These are phyloP conservation scores for Austroboletus novae-zelandiae DNA, from an alignment of 1,284 basidiomycete genomes.

Conservation along the genomic window DNA sequence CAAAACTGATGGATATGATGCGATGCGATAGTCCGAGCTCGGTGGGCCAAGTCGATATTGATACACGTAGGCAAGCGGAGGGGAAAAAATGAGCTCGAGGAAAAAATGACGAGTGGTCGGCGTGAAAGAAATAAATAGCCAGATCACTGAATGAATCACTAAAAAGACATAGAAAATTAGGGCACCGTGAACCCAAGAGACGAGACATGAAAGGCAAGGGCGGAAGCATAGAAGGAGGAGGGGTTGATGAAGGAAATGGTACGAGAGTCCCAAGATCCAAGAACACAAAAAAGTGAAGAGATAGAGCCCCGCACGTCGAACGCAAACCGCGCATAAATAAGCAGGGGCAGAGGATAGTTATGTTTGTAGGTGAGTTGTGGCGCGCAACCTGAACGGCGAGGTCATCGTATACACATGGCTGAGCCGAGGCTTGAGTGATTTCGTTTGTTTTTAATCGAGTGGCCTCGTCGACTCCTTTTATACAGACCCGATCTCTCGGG, in stretches of 20 bases:
- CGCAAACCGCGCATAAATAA: slow-evolving; percentile 44
- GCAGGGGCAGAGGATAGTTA: slow-evolving; percentile 28
- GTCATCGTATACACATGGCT: slow-evolving; percentile 37
- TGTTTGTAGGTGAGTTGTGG: slow-evolving; percentile 17
- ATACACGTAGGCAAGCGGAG: slow-evolving; percentile 23
- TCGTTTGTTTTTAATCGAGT: slow-evolving; percentile 28
- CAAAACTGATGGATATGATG: slow-evolving; percentile 33
- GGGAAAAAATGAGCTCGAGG: background rate
- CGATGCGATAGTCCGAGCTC: slow-evolving; percentile 34
- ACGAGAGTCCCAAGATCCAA: slow-evolving; percentile 45
- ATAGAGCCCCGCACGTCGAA: slow-evolving; percentile 35
- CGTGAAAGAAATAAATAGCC: slow-evolving; percentile 17
- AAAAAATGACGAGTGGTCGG: slow-evolving; percentile 1
- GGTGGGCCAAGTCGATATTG: slow-evolving; percentile 35
- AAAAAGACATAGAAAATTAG: slow-evolving; percentile 30
- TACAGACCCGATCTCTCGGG: slow-evolving; percentile 33
- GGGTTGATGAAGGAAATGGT: slow-evolving; percentile 21
- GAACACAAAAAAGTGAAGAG: slow-evolving; percentile 38
- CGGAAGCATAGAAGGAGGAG: slow-evolving; percentile 21
- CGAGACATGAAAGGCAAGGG: slow-evolving; percentile 14
- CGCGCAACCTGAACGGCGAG: slow-evolving; percentile 25
- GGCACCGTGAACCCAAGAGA: slow-evolving; percentile 24
- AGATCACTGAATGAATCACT: slow-evolving; percentile 18
- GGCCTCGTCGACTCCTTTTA: slow-evolving; percentile 33
- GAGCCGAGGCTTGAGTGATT: slow-evolving; percentile 23